A percentile compares a stretch with the other conserved stretches of the same genome.
phyloP scores from a whole-genome alignment of 108 stramenopile genomes.

The Conticribra weissflogii region DNA sequence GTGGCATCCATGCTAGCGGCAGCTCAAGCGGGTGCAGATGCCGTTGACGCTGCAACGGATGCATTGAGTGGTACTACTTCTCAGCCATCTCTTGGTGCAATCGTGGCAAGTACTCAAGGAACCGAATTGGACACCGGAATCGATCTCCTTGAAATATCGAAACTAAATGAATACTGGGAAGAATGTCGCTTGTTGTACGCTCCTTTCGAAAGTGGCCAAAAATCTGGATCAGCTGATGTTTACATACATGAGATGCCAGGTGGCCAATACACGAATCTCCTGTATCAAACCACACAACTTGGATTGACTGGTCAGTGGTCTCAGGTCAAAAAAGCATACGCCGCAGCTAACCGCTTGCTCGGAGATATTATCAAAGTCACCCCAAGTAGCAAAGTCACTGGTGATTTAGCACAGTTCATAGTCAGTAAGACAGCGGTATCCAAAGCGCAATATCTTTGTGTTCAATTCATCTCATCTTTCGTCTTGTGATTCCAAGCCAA shows the following conservation, averaged over 20 bases:
- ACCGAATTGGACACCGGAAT: conserved; percentile 92
- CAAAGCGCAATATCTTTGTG: neutral
- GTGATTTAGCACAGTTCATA: conserved; percentile 97
- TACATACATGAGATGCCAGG: conserved; percentile 95
- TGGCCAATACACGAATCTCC: conserved; percentile 96
- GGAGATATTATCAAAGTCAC: conserved; percentile 99
- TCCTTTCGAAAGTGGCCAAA: conserved; percentile 97
- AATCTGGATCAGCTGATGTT: conserved; percentile 91
- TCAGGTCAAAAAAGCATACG: conserved; percentile 91
- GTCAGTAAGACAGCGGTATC: conserved; percentile 40
- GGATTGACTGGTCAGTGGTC: conserved; percentile 93
- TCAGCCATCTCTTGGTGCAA: conserved; percentile 94
- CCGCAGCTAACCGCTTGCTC: conserved; percentile 89
- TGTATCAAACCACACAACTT: conserved; percentile 92
- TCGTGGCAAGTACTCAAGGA: conserved; percentile 84
- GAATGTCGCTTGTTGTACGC: conserved; percentile 91
- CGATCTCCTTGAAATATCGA: conserved; percentile 59
- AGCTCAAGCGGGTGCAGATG: conserved; percentile 95
- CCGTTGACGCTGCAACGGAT: conserved; percentile 93
- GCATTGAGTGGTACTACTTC: conserved; percentile 95
- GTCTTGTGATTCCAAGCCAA: conserved; percentile 68
- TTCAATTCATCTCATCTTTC: neutral
- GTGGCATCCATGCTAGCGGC: conserved; percentile 95
- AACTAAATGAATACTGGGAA: conserved; percentile 95
- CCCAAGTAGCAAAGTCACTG: conserved; percentile 94